These are phyloP conservation scores for Nemophila menziesii DNA, from an alignment of 257 asterid species.

Conservation along the genomic window DNA sequence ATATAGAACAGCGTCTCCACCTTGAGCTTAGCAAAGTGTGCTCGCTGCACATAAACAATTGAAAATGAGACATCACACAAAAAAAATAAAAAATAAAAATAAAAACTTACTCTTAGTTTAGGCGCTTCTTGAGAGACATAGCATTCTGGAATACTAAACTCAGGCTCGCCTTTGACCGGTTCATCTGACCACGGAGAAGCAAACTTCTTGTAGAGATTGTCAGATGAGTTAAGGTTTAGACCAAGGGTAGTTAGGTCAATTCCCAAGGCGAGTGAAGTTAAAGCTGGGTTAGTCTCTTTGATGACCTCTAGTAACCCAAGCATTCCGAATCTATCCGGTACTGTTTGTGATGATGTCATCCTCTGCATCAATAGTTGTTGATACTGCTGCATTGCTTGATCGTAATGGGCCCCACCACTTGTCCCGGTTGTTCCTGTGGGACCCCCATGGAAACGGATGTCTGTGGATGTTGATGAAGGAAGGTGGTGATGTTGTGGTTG, in stretches of 20 bases:
- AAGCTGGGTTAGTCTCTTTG: conserved; percentile 47
- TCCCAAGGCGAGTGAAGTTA: conserved; percentile 70
- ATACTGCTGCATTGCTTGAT: conserved; percentile 50
- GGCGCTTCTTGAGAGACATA: conserved; percentile 55
- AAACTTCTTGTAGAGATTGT: conserved; percentile 65
- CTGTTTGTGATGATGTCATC: conserved; percentile 36
- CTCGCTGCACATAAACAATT: conserved; percentile 40
- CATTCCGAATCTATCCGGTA: conserved; percentile 66
- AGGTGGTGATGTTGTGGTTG: conserved; percentile 60
- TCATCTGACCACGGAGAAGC: conserved; percentile 92
- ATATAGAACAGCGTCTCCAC: conserved; percentile 60
- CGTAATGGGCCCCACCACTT: conserved; percentile 31
- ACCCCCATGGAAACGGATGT: conserved; percentile 60
- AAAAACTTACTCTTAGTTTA: conserved; percentile 40
- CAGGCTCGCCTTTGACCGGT: conserved; percentile 80
- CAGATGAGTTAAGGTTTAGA: conserved; percentile 64
- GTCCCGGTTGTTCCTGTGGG: conserved; percentile 21
- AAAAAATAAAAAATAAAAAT: conserved; percentile 6
- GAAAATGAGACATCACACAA: neutral
- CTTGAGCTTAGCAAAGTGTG: conserved; percentile 46
- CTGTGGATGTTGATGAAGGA: conserved; percentile 52
- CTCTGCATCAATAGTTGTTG: conserved; percentile 62
- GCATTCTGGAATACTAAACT: conserved; percentile 58
- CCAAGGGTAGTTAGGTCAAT: conserved; percentile 76
- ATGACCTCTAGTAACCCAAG: conserved; percentile 60